phyloP scores from a whole-genome alignment of 2,329 filamentous ascomycete genomes.

The Rasamsonia emersonii region DNA sequence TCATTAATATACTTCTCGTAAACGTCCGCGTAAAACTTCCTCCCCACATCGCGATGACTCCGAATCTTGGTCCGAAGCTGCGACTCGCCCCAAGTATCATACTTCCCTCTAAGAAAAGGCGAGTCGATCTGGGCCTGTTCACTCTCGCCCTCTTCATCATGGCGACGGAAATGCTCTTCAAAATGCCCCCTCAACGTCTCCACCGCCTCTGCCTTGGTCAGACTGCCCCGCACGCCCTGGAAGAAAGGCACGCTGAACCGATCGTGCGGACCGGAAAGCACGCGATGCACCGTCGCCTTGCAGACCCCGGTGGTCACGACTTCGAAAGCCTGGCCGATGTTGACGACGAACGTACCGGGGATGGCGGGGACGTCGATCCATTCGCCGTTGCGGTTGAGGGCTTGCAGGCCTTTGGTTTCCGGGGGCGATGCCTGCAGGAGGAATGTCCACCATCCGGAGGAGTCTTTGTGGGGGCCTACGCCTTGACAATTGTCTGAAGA shows the following conservation, averaged over 20 bases:
- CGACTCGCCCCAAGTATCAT: constrained; percentile 49
- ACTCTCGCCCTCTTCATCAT: constrained; percentile 29
- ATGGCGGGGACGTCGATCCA: constrained; percentile 29
- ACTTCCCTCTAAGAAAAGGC: constrained; percentile 41
- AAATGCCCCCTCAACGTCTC: constrained; percentile 34
- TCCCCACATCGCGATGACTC: constrained; percentile 43
- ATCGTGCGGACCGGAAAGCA: constrained; percentile 36
- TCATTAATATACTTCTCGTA: constrained; percentile 42
- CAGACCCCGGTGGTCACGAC: constrained; percentile 5
- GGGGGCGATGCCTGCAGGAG: constrained; percentile 52
- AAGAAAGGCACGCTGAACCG: constrained; percentile 34
- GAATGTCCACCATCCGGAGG: constrained; percentile 57
- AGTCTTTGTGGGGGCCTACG: constrained; percentile 56
- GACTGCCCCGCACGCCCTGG: constrained; percentile 41
- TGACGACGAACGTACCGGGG: constrained; percentile 6
- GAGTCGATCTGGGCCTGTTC: constrained; percentile 35
- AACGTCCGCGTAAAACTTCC: constrained; percentile 40
- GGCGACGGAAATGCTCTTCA: constrained; percentile 7
- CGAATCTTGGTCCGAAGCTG: constrained; percentile 47
- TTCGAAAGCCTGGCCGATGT: constrained; percentile 8
- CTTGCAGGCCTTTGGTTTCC: constrained; percentile 33
- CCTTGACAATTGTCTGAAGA: constrained; percentile 34
- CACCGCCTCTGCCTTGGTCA: constrained; percentile 39
- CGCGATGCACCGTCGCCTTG: constrained; percentile 6
- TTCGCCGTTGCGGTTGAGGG: constrained; percentile 32